These are phyloP conservation scores for Trametes hirsuta DNA, from an alignment of 1,284 basidiomycete genomes.

Conservation along the genomic window DNA sequence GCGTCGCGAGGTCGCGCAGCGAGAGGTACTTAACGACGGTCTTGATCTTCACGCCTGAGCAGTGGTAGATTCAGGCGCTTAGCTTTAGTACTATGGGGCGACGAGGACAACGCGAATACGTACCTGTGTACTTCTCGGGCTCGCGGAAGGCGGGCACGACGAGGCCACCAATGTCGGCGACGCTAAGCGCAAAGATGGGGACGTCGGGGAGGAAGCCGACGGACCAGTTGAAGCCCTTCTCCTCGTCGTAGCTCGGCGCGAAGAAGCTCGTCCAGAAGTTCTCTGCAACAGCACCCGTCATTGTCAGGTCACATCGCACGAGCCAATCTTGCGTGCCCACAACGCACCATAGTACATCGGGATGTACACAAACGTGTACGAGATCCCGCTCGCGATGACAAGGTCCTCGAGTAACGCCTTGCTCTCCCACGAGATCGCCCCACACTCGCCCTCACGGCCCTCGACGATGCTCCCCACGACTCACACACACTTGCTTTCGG, in stretches of 20 bases:
- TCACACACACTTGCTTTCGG: too few relatives aligned
- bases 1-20: constrained; percentile 4
- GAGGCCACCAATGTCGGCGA: constrained; percentile 7
- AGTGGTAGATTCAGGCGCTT: not conserved
- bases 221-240: constrained; percentile 14
- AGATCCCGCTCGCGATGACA: constrained; percentile 14
- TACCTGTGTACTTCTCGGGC: constrained; percentile 9
- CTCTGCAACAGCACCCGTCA: not conserved
- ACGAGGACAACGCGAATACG: not conserved
- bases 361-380: constrained; percentile 13
- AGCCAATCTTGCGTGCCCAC: not conserved
- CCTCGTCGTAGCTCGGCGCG: constrained; percentile 13
- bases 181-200: constrained; percentile 14
- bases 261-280: constrained; percentile 14
- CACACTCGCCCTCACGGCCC: too few relatives aligned
- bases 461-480: constrained; percentile 9
- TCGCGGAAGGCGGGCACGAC: constrained; percentile 15
- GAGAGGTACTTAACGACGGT: constrained; percentile 9
- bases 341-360: constrained; percentile 15
- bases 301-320: not conserved
- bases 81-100: not conserved
- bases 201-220: constrained; percentile 10
- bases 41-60: constrained; percentile 11
- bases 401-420: not conserved
- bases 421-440: not conserved